Conservation (phyloP, 441 rosid genomes). For the Arabidopsis hybrid region DNA sequence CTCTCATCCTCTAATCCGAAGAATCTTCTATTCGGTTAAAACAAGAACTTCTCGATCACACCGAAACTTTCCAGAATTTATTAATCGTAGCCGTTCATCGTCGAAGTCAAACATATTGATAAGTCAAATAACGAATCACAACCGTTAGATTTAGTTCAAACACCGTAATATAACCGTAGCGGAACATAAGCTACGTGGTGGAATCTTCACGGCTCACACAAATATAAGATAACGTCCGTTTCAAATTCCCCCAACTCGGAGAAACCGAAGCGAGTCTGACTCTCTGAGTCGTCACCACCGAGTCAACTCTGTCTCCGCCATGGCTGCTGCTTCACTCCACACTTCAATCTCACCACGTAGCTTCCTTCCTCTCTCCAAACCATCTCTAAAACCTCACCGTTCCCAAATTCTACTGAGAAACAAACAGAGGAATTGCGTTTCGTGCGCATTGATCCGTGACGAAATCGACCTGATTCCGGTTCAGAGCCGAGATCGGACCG, state of each 20-base stretch:
- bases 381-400: slow-evolving; percentile 43
- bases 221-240: slow-evolving; percentile 25
- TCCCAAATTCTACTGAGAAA: slow-evolving; percentile 46
- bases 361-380: slow-evolving; percentile 60
- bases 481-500: slow-evolving; percentile 59
- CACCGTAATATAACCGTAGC: background rate
- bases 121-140: background rate
- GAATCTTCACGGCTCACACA: slow-evolving; percentile 17
- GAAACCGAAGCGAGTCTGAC: slow-evolving; percentile 37
- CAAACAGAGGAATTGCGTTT: slow-evolving; percentile 43
- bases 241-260: slow-evolving; percentile 33
- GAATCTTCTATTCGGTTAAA: slow-evolving; percentile 18
- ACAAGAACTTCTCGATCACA: slow-evolving; percentile 4
- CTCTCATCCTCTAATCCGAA: slow-evolving; percentile 5
- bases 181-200: slow-evolving; percentile 28
- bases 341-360: slow-evolving; percentile 55
- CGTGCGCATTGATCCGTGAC: slow-evolving; percentile 55
- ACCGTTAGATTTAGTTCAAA: background rate
- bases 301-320: slow-evolving; percentile 47
- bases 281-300: slow-evolving; percentile 25
- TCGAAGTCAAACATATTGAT: background rate
- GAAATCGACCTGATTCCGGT: slow-evolving; percentile 71
- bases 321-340: slow-evolving; percentile 82
- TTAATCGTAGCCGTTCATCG: slow-evolving; percentile 24
- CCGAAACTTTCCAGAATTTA: background rate